These are phyloP conservation scores for Penicillium simplicissimum DNA, from an alignment of 495 filamentous ascomycete genomes.

Conservation along the genomic window DNA sequence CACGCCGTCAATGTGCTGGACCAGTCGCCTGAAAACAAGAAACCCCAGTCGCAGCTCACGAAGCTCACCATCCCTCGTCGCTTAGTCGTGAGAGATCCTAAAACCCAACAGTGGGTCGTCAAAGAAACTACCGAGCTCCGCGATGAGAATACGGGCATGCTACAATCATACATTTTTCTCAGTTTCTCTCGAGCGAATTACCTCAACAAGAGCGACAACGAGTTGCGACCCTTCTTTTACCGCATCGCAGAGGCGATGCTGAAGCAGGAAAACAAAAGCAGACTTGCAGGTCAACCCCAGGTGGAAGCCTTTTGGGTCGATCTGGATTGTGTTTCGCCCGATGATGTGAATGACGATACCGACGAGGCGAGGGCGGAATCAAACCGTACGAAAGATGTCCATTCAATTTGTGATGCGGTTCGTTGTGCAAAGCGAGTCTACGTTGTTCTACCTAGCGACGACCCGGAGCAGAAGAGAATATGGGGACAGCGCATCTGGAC, in stretches of 20 bases:
- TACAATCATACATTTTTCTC: slow-evolving; percentile 15
- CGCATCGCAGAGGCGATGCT: background rate
- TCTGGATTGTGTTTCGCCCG: slow-evolving; percentile 13
- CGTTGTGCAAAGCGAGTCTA: slow-evolving; percentile 17
- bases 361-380: slow-evolving; percentile 3
- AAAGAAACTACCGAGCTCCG: slow-evolving; percentile 4
- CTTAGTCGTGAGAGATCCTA: slow-evolving; percentile 14
- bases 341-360: background rate
- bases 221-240: slow-evolving; percentile 10
- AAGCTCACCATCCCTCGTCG: slow-evolving; percentile 16
- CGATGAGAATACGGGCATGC: slow-evolving; percentile 15
- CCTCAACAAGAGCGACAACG: background rate
- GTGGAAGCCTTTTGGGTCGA: slow-evolving; percentile 18
- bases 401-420: slow-evolving; percentile 19
- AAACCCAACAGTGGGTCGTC: slow-evolving; percentile 2
- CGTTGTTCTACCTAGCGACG: slow-evolving; percentile 10
- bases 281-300: background rate
- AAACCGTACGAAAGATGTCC: slow-evolving; percentile 12
- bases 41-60: slow-evolving; percentile 12
- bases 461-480: background rate
- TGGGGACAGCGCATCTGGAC: slow-evolving; percentile 20
- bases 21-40: slow-evolving; percentile 14
- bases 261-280: background rate
- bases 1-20: slow-evolving; percentile 17
- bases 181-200: slow-evolving; percentile 20